A percentile compares a stretch with the other conserved stretches of the same genome.
Evolutionary conservation across 305 asterid genomes (phyloP).

Genomic region (Fraxinus angustifolia): DNA sequence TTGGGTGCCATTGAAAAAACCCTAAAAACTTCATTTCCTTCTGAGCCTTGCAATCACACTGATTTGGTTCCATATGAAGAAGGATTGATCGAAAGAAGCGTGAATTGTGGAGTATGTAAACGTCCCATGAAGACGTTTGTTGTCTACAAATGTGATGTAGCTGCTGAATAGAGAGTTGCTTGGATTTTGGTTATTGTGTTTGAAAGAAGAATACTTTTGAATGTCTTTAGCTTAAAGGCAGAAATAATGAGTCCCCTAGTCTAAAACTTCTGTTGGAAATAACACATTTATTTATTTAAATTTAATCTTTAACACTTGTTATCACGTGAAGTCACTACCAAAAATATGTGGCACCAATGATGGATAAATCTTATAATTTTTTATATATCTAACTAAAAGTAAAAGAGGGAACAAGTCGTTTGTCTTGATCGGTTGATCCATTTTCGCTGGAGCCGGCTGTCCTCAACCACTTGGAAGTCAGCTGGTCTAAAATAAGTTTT

Average conservation of each 20-base stretch:
- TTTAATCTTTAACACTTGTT: neutral
- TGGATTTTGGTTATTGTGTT: neutral
- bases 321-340: neutral
- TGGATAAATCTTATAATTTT: neutral
- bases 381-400: no score
- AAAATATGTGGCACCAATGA: neutral
- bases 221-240: neutral
- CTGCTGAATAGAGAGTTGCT: neutral
- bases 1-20: conserved; percentile 37
- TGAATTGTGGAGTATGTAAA: conserved; percentile 48
- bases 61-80: conserved; percentile 51
- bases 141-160: conserved; percentile 50
- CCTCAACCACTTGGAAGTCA: no score
- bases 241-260: neutral
- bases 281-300: neutral
- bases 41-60: conserved; percentile 30
- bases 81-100: conserved; percentile 32
- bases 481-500: no score
- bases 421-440: no score
- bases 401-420: no score
- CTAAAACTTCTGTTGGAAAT: neutral
- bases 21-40: conserved; percentile 24
- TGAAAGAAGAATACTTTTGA: neutral
- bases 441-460: no score
- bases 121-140: conserved; percentile 50